Percentiles rank a stretch among this genome's conserved stretches.
Evolutionary conservation across 75 land plant genomes (phyloP).

Genomic region (Pinus tabuliformis): DNA sequence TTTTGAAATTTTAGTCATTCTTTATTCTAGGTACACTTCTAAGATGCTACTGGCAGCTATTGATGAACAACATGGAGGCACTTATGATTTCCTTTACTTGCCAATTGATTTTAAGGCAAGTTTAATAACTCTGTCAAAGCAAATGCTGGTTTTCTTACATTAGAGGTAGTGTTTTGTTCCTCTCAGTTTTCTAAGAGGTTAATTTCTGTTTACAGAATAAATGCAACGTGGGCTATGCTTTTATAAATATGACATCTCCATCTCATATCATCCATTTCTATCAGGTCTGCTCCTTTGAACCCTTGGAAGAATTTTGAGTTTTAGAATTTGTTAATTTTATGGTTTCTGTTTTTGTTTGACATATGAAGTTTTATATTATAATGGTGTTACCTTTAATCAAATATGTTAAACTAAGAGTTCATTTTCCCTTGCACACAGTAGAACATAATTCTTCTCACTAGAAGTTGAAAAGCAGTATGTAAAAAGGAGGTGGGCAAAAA

Average conservation of each 20-base stretch:
- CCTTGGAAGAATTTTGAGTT: neutral
- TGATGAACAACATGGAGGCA: conserved; percentile 73
- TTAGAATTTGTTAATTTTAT: neutral
- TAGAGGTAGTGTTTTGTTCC: no score
- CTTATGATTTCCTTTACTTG: conserved; percentile 80
- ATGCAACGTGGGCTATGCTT: conserved; percentile 86
- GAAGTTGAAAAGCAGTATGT: no score
- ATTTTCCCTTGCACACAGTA: no score
- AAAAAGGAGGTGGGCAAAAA: no score
- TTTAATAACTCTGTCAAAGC: neutral
- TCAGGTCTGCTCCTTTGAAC: conserved; percentile 31
- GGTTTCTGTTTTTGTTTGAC: neutral
- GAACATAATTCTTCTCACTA: no score
- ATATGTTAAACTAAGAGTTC: no score
- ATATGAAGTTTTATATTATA: no score
- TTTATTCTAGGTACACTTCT: conserved; percentile 63
- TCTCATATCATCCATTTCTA: conserved; percentile 59
- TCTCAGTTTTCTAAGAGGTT: no score
- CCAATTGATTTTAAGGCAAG: conserved; percentile 90
- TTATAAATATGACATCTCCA: conserved; percentile 77
- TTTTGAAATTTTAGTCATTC: no score
- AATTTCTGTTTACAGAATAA: conserved; percentile 27
- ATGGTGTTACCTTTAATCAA: no score
- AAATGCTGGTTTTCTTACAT: no score
- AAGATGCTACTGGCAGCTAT: conserved; percentile 83